These are phyloP conservation scores for Colletotrichum sidae DNA, from an alignment of 2,329 filamentous ascomycete species.

Conservation along the genomic window DNA sequence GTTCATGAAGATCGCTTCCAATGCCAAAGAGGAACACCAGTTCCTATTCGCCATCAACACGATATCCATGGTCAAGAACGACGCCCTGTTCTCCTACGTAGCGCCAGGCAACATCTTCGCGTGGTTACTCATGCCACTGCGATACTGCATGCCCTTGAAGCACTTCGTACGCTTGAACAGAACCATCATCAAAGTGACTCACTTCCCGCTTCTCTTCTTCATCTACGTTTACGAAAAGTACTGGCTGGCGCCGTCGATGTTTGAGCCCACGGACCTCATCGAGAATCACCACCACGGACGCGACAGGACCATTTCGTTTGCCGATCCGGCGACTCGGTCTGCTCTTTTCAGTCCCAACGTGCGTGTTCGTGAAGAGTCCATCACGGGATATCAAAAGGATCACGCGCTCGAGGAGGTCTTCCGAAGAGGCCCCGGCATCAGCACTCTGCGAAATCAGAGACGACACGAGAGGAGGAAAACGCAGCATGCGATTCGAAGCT, in stretches of 20 bases:
- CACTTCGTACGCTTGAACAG: constrained; percentile 89
- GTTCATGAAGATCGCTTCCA: constrained; percentile 94
- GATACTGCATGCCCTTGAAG: constrained; percentile 83
- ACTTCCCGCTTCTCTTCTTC: constrained; percentile 86
- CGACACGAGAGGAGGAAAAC: constrained; percentile 77
- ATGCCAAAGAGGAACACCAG: constrained; percentile 91
- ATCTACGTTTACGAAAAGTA: constrained; percentile 91
- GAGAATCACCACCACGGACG: constrained; percentile 71
- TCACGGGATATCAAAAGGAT: constrained; percentile 90
- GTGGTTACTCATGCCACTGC: constrained; percentile 86
- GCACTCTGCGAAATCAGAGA: constrained; percentile 68
- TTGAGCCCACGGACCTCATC: constrained; percentile 88
- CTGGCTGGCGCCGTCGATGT: constrained; percentile 79
- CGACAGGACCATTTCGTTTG: constrained; percentile 65
- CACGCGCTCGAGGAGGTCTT: constrained; percentile 93
- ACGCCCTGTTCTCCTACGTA: constrained; percentile 93
- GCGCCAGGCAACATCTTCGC: constrained; percentile 92
- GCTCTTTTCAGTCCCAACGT: constrained; percentile 80
- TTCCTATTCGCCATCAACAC: constrained; percentile 97
- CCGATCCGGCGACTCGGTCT: constrained; percentile 64
- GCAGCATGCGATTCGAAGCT: constrained; percentile 84
- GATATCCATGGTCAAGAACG: constrained; percentile 98
- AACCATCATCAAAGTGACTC: constrained; percentile 90
- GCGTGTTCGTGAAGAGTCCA: constrained; percentile 84
- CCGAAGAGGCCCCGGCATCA: constrained; percentile 75